Evolutionary conservation across 164 flowering plant genomes (phyloP), one percentile per base, ranked within the genome.

Genomic region (Annona cherimola): DNA sequence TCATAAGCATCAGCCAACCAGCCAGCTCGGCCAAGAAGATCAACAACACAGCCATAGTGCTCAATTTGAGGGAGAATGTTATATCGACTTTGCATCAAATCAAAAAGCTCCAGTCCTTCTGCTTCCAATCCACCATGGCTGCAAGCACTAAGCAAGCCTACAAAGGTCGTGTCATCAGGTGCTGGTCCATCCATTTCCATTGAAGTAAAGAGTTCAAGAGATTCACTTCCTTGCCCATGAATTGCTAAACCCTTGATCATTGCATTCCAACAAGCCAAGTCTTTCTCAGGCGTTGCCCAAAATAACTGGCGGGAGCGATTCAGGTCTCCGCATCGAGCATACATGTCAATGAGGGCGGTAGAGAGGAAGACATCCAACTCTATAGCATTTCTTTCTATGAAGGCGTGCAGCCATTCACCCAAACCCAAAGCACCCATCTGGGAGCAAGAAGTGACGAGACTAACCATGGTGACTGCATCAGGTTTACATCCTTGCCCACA

Each of bases 261-360:
- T 46, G 78, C 74, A 71, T 76, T 76, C 74, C 74, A 76, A 50
- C 71, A 67, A 67, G 77, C 73, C 39, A 70, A 44, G 11, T 75
- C 77, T 61, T 42, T 69, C 66, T 19, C 45, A 9, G 70, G 59
- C 73, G 70, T 70, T 41, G 45, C 73, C 65, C 70, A 62, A 65
- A 75, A 75, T 50, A 75, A 64, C 4, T 14, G 61, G 11, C 64
- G 40, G n/a, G 77, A 54, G 43, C 59, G 73, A 26, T 65, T 63
- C n/a, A 75, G 18, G 63, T 74, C 73, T 63, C 87, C 87, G 59
- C 87, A 84, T 74, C 79, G 83, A 1, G 84, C 85, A 70, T 84
- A 83, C 87, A 84, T 81, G 71, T 83, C 84, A 18, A 83, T 71
- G 45, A 85, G 83, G 59, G 78, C 75, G 65, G 87, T 79, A 3